These are phyloP conservation scores for Piromyces sp. DNA, from an alignment of 192 early-diverging fungal genomes.

Conservation along the genomic window DNA sequence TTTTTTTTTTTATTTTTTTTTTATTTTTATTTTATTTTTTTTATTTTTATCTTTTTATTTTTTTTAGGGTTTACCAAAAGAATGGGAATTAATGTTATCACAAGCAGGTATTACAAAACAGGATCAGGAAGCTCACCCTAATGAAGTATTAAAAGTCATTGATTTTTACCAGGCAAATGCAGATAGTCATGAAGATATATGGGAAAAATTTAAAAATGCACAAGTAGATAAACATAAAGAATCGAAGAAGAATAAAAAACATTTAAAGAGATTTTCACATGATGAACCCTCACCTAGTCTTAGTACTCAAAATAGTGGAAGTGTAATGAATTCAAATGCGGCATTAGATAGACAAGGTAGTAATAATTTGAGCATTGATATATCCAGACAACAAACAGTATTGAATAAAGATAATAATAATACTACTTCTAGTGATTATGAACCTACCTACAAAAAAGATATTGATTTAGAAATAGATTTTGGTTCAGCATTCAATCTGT, in stretches of 20 bases:
- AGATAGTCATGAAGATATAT: slow-evolving; percentile 18
- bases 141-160: slow-evolving; percentile 68
- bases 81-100: slow-evolving; percentile 80
- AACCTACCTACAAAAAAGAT: neutral
- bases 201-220: slow-evolving; percentile 21
- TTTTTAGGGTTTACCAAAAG: slow-evolving; percentile 71
- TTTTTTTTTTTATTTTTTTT: too few species aligned
- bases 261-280: too few species aligned
- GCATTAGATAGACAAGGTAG: too few species aligned
- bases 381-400: too few species aligned
- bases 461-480: neutral
- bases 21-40: slow-evolving; percentile 14
- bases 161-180: slow-evolving; percentile 53
- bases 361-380: too few species aligned
- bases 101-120: slow-evolving; percentile 87
- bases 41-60: neutral
- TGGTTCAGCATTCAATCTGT: neutral
- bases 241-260: too few species aligned
- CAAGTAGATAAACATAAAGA: neutral
- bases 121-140: slow-evolving; percentile 82
- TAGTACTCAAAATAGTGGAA: too few species aligned
- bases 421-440: neutral
- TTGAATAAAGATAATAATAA: too few species aligned
- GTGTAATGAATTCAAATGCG: too few species aligned
- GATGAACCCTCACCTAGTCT: too few species aligned